Percentiles rank a stretch among this genome's conserved stretches.
phyloP scores from a whole-genome alignment of 805 yeast species.

The Candida taoyuanica region DNA sequence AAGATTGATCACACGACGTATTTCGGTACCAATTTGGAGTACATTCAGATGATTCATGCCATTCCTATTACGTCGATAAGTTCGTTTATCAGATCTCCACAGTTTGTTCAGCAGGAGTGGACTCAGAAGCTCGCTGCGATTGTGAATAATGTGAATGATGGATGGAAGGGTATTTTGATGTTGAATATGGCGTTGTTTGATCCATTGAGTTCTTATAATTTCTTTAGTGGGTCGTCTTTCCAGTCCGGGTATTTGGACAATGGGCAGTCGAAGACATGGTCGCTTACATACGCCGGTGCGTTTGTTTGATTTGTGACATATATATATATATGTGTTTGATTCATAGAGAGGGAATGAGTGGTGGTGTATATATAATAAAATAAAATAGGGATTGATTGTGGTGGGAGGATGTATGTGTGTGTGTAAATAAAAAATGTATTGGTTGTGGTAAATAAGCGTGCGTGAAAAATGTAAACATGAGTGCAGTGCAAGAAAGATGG shows the following conservation, averaged over 20 bases:
- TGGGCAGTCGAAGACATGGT: conserved; percentile 88
- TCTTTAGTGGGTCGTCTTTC: conserved; percentile 55
- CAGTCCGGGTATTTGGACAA: conserved; percentile 57
- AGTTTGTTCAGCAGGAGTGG: conserved; percentile 64
- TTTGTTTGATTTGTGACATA: conserved; percentile 12
- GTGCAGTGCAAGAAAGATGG: too few relatives aligned
- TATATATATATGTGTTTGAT: neutral
- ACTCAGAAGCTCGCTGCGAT: conserved; percentile 41
- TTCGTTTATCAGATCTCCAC: conserved; percentile 49
- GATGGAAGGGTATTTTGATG: conserved; percentile 72
- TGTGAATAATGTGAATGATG: conserved; percentile 48
- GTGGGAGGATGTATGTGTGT: too few relatives aligned
- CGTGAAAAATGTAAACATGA: too few relatives aligned
- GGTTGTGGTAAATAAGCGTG: too few relatives aligned
- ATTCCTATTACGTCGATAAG: conserved; percentile 68
- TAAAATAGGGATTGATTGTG: too few relatives aligned
- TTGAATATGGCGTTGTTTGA: conserved; percentile 72
- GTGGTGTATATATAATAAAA: too few relatives aligned
- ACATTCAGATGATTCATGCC: conserved; percentile 77
- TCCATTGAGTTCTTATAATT: conserved; percentile 57
- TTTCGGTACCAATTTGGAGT: conserved; percentile 68
- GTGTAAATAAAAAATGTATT: too few relatives aligned
- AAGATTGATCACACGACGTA: conserved; percentile 71
- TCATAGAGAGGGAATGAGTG: neutral
- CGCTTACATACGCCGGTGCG: conserved; percentile 65